A percentile compares a stretch with the other conserved stretches of the same genome.
phyloP scores from a whole-genome alignment of 1,284 basidiomycete genomes.

The Cutaneotrichosporon sp. region DNA sequence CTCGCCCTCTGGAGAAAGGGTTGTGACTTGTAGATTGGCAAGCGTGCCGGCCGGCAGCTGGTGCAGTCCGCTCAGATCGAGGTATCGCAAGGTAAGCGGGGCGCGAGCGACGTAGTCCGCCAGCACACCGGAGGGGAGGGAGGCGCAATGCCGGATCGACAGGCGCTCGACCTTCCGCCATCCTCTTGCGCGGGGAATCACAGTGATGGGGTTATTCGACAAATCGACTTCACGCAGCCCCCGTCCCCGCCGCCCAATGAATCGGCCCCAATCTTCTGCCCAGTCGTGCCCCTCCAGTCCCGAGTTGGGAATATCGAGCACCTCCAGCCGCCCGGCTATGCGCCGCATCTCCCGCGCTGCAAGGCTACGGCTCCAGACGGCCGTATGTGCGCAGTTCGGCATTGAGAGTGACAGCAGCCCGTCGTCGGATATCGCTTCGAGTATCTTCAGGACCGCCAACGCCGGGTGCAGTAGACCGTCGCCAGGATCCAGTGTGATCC shows the following conservation, averaged over 20 bases:
- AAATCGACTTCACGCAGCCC: conserved; percentile 28
- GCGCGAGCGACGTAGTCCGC: conserved; percentile 21
- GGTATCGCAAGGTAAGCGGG: conserved; percentile 17
- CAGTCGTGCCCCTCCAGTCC: conserved; percentile 13
- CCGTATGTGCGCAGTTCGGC: conserved; percentile 25
- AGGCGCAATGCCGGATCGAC: conserved; percentile 25
- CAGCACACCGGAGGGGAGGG: conserved; percentile 12
- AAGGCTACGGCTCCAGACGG: conserved; percentile 18
- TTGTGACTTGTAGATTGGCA: too few species aligned
- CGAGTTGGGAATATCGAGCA: conserved; percentile 28
- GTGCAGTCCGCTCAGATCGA: conserved; percentile 31
- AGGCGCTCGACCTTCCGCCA: conserved; percentile 18
- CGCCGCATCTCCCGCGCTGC: conserved; percentile 17
- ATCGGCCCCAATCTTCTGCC: conserved; percentile 6
- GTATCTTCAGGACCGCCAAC: conserved; percentile 10
- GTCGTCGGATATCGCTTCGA: conserved; percentile 20
- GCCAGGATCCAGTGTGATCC: conserved; percentile 23
- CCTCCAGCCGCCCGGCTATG: conserved; percentile 23
- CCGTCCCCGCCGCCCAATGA: conserved; percentile 9
- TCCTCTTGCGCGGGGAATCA: conserved; percentile 7
- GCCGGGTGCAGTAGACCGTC: not conserved
- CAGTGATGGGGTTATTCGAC: conserved; percentile 28
- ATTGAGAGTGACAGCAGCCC: conserved; percentile 24
- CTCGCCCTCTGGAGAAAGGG: too few species aligned
- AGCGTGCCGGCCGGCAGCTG: conserved; percentile 25